Evolutionary conservation across 179 eudicot species (phyloP), one percentile per base, ranked within the genome.

Genomic region (Vitellaria paradoxa): DNA sequence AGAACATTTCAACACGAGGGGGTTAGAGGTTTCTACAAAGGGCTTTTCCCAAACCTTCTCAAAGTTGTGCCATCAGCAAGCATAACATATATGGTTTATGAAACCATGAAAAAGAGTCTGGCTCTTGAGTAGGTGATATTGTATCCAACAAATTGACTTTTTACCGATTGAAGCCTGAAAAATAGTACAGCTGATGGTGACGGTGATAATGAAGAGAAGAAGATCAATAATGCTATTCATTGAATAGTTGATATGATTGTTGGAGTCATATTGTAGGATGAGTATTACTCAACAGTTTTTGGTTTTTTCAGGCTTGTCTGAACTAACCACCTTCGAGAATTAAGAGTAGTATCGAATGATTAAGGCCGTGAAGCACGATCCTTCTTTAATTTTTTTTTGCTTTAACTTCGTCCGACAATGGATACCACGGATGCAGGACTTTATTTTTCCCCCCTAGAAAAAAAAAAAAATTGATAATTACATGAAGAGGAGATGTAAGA

Each of bases 51-150:
- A 15, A 93, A 95, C 87, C 93, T 95, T 68, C 88, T 93, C 65
- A 94, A 94, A 88, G 98, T 94, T 59, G 85, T 94, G n/a, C 98
- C 98, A 11, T 85, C 97, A 49, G 98, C 98, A 70, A 91, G 98
- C 82, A 94, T 94, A 76, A 93, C 97, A 3, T 95, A 95, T 76
- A 76, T 95, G 82, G 91, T 89, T 68, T 95, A 93, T 14, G 99
- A 95, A 74, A 84, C 90, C 75, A 91, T 90, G 97, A 93, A 93
- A 82, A 95, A 95, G 82, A 93, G 87, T 75, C 90, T 95, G 60
- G 93, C 90, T 55, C 83, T 93, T 77, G 93, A 87, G 15, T 91
- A 87, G 82, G 68, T 15, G 52, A 46, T 40, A n/a, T 68, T 56
- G 52, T 50, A 14, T 73, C 40, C 49, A 23, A 18, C 67, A 55